A percentile compares a stretch with the other conserved stretches of the same genome.
Evolutionary conservation across 345 rosid genomes (phyloP).

Genomic region (Salix purpurea): DNA sequence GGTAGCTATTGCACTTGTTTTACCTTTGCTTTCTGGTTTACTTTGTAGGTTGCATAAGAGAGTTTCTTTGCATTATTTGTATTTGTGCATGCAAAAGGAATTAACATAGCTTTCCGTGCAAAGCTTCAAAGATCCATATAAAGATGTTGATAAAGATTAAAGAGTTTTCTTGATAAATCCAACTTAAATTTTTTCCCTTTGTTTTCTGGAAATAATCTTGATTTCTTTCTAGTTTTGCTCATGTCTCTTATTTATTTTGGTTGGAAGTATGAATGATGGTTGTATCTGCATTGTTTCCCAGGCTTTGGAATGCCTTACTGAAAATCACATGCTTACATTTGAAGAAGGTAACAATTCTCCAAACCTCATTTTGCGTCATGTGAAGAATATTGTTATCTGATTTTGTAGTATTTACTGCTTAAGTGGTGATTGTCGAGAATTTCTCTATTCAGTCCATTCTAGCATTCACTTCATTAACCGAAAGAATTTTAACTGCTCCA

Average conservation of each 20-base stretch:
- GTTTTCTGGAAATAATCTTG: neutral
- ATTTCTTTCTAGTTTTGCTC: neutral
- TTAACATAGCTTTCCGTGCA: neutral
- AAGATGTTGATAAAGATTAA: neutral
- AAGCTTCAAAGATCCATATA: neutral
- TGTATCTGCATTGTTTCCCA: slow-evolving; percentile 30
- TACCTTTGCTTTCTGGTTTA: neutral
- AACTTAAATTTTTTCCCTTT: neutral
- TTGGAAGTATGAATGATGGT: neutral
- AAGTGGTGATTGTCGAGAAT: neutral
- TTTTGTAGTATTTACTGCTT: neutral
- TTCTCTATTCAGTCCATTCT: neutral
- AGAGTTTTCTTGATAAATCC: neutral
- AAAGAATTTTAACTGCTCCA: neutral
- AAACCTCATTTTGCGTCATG: neutral
- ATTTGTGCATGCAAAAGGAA: neutral
- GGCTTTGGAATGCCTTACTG: slow-evolving; percentile 96
- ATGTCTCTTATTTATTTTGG: neutral
- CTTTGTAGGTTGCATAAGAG: neutral
- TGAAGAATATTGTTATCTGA: neutral
- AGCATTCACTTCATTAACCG: neutral
- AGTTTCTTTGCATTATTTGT: slow-evolving; percentile 2
- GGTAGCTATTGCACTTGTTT: slow-evolving; percentile 39
- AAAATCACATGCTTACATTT: slow-evolving; percentile 89
- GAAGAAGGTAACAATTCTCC: slow-evolving; percentile 65